Evolutionary conservation across 108 stramenopile genomes (phyloP).

Genomic region (Aurantiochytrium sp.): DNA sequence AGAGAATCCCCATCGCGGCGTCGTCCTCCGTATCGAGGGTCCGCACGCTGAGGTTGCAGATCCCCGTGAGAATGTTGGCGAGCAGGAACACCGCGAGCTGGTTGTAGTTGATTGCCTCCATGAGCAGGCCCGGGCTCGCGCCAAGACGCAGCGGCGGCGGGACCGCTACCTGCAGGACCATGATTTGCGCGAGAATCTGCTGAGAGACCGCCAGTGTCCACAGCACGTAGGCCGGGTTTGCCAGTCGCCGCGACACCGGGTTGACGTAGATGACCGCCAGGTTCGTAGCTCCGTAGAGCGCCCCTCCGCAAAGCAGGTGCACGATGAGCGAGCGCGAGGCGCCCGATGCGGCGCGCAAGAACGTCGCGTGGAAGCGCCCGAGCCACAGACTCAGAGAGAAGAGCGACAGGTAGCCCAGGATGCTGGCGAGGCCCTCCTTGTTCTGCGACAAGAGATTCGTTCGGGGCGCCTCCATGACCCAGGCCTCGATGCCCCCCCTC

Average conservation of each 20-base stretch:
- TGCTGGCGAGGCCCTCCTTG: constrained; percentile 78
- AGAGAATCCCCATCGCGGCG: background rate
- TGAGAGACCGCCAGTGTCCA: background rate
- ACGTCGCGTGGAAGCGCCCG: background rate
- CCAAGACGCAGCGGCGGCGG: background rate
- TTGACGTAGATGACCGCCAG: background rate
- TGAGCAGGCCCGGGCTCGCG: background rate
- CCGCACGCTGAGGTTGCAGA: constrained; percentile 72
- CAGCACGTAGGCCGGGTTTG: background rate
- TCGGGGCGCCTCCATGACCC: constrained; percentile 64
- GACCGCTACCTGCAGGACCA: background rate
- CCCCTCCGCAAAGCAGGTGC: background rate
- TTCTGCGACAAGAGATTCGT: constrained; percentile 64
- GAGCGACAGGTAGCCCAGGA: constrained; percentile 67
- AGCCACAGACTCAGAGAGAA: constrained; percentile 38
- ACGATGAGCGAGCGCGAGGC: background rate
- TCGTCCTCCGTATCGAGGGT: constrained; percentile 51
- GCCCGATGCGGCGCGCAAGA: background rate
- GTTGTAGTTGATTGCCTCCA: constrained; percentile 66
- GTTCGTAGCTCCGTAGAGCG: background rate
- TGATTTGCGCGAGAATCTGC: background rate
- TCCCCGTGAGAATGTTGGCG: constrained; percentile 79
- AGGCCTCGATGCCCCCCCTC: constrained; percentile 57
- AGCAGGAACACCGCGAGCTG: constrained; percentile 74
- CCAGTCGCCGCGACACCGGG: background rate